A percentile compares a stretch with the other conserved stretches of the same genome.
Conservation (phyloP, 805 yeast genomes). For the Starmerella lactis-condensi region DNA sequence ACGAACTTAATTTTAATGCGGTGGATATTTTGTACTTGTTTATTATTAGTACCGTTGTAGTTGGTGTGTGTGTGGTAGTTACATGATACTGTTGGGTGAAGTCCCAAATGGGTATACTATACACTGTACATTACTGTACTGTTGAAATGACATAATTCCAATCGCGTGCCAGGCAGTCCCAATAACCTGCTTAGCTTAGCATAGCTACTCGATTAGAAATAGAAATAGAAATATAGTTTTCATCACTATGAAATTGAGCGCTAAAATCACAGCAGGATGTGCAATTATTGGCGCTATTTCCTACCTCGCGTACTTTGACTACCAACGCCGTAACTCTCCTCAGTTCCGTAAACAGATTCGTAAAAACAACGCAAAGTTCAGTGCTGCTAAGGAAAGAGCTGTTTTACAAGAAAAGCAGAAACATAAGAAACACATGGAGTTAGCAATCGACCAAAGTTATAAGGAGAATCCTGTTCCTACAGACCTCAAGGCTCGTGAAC, state of each 20-base stretch:
- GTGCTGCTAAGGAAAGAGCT: conserved; percentile 36
- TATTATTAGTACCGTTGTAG: too few species aligned
- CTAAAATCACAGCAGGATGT: conserved; percentile 19
- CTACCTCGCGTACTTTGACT: conserved; percentile 80
- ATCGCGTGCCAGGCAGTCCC: neutral
- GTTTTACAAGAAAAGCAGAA: conserved; percentile 43
- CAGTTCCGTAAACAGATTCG: conserved; percentile 65
- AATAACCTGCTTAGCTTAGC: neutral
- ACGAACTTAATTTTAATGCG: too few species aligned
- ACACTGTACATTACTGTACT: too few species aligned
- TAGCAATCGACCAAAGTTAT: conserved; percentile 45
- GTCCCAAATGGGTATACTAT: too few species aligned
- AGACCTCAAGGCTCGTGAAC: conserved; percentile 49
- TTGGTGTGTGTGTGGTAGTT: too few species aligned
- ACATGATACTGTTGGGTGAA: too few species aligned
- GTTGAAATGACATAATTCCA: too few species aligned
- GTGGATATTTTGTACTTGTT: too few species aligned
- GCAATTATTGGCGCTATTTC: conserved; percentile 22
- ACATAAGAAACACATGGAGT: conserved; percentile 37
- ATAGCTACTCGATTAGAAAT: neutral
- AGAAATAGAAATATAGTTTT: neutral
- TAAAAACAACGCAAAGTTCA: conserved; percentile 43
- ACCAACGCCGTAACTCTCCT: conserved; percentile 64
- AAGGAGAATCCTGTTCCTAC: conserved; percentile 58
- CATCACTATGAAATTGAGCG: conserved; percentile 21